phyloP scores from a whole-genome alignment of 768 basidiomycete species.

The Naganishia randhawae region DNA sequence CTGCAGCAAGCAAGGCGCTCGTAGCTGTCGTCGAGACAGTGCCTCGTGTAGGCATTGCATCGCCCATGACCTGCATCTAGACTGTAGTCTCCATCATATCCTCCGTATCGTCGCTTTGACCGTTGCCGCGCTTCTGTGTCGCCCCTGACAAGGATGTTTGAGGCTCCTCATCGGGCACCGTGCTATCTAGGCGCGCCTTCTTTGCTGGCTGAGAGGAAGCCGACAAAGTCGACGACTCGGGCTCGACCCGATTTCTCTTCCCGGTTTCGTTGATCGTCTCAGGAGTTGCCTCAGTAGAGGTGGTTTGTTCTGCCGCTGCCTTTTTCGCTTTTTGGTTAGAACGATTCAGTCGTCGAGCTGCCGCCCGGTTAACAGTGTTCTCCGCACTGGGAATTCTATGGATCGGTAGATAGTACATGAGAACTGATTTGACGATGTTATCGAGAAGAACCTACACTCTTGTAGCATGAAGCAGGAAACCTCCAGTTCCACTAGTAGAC shows the following conservation, averaged over 20 bases:
- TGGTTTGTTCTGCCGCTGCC: slow-evolving; percentile 1
- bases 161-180: neutral
- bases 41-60: too few relatives aligned
- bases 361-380: neutral
- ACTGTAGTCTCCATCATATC: neutral
- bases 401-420: too few relatives aligned
- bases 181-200: slow-evolving; percentile 9
- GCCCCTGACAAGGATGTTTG: neutral
- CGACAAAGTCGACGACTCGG: neutral
- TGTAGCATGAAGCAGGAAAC: slow-evolving; percentile 77
- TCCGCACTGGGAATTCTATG: slow-evolving; percentile 14
- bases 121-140: neutral
- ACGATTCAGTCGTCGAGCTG: slow-evolving; percentile 7
- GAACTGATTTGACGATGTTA: neutral
- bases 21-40: neutral
- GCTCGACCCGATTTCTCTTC: neutral
- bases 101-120: neutral
- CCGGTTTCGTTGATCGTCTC: neutral
- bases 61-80: neutral
- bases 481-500: slow-evolving; percentile 82
- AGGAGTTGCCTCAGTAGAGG: neutral
- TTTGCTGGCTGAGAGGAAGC: neutral
- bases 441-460: slow-evolving; percentile 59
- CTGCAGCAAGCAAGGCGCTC: neutral
- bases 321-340: slow-evolving; percentile 10